Evolutionary conservation across 768 basidiomycete genomes (phyloP).

Genomic region (Suillus variegatus): DNA sequence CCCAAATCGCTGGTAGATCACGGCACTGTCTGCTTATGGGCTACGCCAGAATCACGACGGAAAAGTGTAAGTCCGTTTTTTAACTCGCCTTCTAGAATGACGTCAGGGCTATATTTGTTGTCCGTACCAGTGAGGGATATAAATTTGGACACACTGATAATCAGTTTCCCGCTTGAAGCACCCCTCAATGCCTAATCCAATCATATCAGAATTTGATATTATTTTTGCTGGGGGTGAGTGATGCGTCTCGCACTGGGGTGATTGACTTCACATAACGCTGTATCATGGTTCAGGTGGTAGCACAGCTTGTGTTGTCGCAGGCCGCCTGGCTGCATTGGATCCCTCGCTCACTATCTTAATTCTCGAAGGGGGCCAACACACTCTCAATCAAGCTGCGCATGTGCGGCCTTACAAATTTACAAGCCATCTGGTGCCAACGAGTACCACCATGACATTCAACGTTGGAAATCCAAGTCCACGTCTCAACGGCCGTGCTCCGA

Average conservation of each 20-base stretch:
- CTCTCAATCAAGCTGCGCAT: constrained; percentile 19
- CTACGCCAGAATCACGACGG: too few species aligned
- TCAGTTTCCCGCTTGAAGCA: background rate
- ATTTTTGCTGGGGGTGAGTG: background rate
- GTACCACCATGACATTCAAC: constrained; percentile 19
- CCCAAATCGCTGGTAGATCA: too few species aligned
- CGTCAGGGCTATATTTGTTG: background rate
- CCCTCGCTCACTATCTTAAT: constrained; percentile 29
- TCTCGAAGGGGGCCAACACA: constrained; percentile 27
- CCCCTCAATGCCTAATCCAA: background rate
- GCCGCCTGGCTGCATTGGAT: constrained; percentile 24
- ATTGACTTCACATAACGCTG: background rate
- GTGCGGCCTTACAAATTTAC: constrained; percentile 20
- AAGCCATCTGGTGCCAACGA: constrained; percentile 16
- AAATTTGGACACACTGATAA: background rate
- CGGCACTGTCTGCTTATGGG: too few species aligned
- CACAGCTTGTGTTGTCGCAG: constrained; percentile 29
- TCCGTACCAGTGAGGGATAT: background rate
- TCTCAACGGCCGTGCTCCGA: constrained; percentile 17
- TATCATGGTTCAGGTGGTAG: constrained; percentile 21
- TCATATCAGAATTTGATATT: background rate
- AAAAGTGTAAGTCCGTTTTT: too few species aligned
- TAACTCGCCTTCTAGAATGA: too few species aligned
- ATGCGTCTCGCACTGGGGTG: background rate
- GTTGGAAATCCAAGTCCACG: constrained; percentile 13